Base-by-base conservation (phyloP, 768 basidiomycete species). In the Galerina marginata region DNA sequence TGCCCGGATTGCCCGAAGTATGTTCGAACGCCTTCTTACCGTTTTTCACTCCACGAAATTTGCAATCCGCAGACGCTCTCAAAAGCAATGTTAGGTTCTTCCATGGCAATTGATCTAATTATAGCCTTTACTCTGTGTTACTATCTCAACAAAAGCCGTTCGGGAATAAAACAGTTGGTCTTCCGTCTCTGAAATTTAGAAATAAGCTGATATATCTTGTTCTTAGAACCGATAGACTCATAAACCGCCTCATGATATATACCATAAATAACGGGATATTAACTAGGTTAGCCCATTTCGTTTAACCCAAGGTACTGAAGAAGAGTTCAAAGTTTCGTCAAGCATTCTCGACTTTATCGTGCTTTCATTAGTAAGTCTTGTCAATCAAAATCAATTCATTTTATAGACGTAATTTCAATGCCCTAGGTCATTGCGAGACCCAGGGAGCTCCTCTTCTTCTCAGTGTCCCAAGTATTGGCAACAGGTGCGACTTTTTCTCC, bases 221-320 rank as follows among this genome's bases (percentile, higher is more conserved):
- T 7, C 7, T 4, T 40, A 61, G 60, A 44, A 61, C 60, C 1
- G 55, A 61, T 39, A 61, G 53, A 14, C 33, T 61, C 6, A 56
- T 61, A 20, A 56, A 61, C 50, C 48, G 49, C 5, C 23, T 61
- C 9, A 61, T 57, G 49, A 61, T 39, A 15, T 61, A 61, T 5
- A 39, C 60, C 9, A 61, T 61, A 23, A 61, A 61, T 11, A 61
- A 61, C 26, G 60, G 60, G 36, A 53, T 61, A 11, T 39, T 61
- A 14, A 61, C 60, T 3, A 57, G 54, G 60, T 54, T 6, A 16
- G 52, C 29, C 20, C 20, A 20, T 25, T 15, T 49, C 36, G 42
- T 33, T 7, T 33, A 1, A 1, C 7, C 4, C 29, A 33, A 33
- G 29, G 20, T 20, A 20, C 20, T 20, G 20, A 20, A 20, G 1